These are phyloP conservation scores for Nicotiana noctiflora DNA, from an alignment of 257 asterid species.

Conservation along the genomic window DNA sequence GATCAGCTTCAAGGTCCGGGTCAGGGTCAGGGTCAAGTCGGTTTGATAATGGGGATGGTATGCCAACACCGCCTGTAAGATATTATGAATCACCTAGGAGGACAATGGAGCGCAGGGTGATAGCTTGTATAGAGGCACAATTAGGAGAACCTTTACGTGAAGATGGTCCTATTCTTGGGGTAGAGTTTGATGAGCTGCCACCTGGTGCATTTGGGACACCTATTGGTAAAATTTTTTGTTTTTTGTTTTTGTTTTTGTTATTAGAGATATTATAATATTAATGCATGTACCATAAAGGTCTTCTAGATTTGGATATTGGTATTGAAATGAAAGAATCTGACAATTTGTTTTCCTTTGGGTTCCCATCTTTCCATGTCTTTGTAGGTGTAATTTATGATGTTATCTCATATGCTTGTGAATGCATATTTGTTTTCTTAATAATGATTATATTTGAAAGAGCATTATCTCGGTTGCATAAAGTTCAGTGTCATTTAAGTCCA, in stretches of 20 bases:
- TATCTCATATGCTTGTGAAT: not conserved
- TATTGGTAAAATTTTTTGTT: conserved; percentile 60
- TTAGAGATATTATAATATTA: not conserved
- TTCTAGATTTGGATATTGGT: conserved; percentile 7
- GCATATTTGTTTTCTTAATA: not conserved
- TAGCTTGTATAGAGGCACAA: conserved; percentile 90
- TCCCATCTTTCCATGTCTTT: not conserved
- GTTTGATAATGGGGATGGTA: conserved; percentile 58
- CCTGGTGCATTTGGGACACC: conserved; percentile 98
- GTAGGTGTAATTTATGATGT: not conserved
- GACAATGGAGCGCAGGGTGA: conserved; percentile 61
- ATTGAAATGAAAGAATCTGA: conserved; percentile 1
- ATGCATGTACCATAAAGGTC: not conserved
- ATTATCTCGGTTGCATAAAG: not conserved
- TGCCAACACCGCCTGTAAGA: conserved; percentile 42
- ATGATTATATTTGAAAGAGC: not conserved
- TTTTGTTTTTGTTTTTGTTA: not conserved
- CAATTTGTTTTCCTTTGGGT: not conserved
- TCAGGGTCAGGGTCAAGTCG: conserved; percentile 79
- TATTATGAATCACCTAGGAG: conserved; percentile 63
- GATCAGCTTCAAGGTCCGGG: conserved; percentile 53
- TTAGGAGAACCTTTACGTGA: conserved; percentile 84
- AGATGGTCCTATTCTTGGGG: conserved; percentile 87
- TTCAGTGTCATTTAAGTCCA: not conserved
- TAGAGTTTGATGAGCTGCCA: conserved; percentile 90